Evolutionary conservation across 495 filamentous ascomycete species (phyloP), one percentile per base, ranked within the genome.

Genomic region (Tetracladium setigerum): DNA sequence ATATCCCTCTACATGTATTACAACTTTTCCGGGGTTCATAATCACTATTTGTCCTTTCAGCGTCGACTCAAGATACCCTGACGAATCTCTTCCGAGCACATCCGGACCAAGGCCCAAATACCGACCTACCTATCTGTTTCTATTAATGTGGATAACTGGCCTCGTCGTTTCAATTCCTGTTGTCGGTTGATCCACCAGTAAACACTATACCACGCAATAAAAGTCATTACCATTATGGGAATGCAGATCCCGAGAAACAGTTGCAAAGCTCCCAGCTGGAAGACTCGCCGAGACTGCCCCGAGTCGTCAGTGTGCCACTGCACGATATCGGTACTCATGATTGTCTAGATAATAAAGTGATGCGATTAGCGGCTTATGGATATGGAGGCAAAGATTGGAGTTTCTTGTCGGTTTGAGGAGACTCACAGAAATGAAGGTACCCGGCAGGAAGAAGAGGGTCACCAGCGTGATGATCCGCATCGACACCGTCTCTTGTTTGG

Each of bases 381-480:
- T 11, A n/a, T 43, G 30, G 8, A 30, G 18, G 35, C 36, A 30
- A 15, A 40, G 16, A 31, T 15, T 30, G 27, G 15, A 44, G n/a
- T n/a, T n/a, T n/a, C n/a, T n/a, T n/a, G n/a, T n/a, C n/a, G n/a
- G 17, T 36, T 35, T 37, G 41, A 18, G 53, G 12, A 27, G 13
- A 27, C 62, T 47, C 60, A 69, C 64, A 31, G 67, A 62, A 12
- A 71, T 60, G 41, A 70, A 71, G 3, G 67, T 71, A n/a, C 54
- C 66, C 22, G 68, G 68, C 1, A 71, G 56, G 55, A 65, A 71
- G 30, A 70, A 58, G 11, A 71, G 50, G 1, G 67, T 70, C 12
- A 72, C 67, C 1, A 65, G 42, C 0, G 68, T 69, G 27, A 72
- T 70, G 38, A 68, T 59, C 27, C 64, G 52, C 68, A 70, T 72